phyloP scores from a whole-genome alignment of 2,329 filamentous ascomycete species.

The Dendryphion nanum region DNA sequence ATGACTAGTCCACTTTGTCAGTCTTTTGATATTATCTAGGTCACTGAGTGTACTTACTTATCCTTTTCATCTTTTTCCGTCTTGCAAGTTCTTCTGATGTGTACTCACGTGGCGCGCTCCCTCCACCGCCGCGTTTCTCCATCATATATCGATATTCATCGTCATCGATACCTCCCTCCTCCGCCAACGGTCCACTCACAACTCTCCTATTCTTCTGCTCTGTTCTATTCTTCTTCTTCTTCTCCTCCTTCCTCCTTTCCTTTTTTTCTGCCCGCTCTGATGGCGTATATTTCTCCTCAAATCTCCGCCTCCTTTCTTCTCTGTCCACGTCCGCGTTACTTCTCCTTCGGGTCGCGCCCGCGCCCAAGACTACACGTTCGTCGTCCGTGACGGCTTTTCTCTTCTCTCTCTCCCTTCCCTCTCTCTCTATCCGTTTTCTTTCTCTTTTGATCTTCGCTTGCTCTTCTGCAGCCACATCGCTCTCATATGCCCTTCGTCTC shows the following conservation, averaged over 20 bases:
- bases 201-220: slow-evolving; percentile 41
- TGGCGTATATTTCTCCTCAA: slow-evolving; percentile 36
- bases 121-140: slow-evolving; percentile 42
- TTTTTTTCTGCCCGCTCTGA: slow-evolving; percentile 38
- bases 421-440: slow-evolving; percentile 12
- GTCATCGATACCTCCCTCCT: slow-evolving; percentile 45
- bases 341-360: slow-evolving; percentile 10
- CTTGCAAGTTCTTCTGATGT: slow-evolving; percentile 40
- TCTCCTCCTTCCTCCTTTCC: slow-evolving; percentile 42
- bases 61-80: slow-evolving; percentile 52
- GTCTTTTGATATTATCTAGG: background rate
- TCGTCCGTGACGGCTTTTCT: slow-evolving; percentile 13
- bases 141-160: slow-evolving; percentile 41
- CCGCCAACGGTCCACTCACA: slow-evolving; percentile 48
- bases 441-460: slow-evolving; percentile 9
- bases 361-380: slow-evolving; percentile 11
- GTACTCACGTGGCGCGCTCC: slow-evolving; percentile 30
- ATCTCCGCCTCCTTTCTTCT: slow-evolving; percentile 25
- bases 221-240: slow-evolving; percentile 31
- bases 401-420: slow-evolving; percentile 21
- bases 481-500: slow-evolving; percentile 43
- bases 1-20: slow-evolving; percentile 25
- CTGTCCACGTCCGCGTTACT: slow-evolving; percentile 29
- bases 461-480: slow-evolving; percentile 21
- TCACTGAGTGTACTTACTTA: slow-evolving; percentile 49